phyloP scores from a whole-genome alignment of 495 filamentous ascomycete species.

The Cenococcum geophilum region DNA sequence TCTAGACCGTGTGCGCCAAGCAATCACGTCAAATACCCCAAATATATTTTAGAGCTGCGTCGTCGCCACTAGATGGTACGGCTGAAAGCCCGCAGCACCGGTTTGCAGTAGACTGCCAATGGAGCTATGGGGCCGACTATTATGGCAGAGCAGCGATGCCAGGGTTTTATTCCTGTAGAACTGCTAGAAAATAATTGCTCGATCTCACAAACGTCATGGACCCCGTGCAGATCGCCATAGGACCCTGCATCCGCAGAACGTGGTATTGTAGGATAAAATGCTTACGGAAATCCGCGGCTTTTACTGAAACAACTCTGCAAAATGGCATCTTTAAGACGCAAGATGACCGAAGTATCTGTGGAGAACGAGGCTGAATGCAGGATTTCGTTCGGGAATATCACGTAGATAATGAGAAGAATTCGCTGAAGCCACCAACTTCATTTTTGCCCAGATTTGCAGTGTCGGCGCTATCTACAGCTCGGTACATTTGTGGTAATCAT shows the following conservation, averaged over 20 bases:
- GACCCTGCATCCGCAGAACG: not conserved
- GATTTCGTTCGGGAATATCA: no score
- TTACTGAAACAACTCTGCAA: no score
- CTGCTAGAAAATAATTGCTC: not conserved
- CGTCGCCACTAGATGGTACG: no score
- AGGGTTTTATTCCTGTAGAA: not conserved
- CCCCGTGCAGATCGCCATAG: slow-evolving; percentile 9
- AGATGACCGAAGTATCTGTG: not conserved
- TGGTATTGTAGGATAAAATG: not conserved
- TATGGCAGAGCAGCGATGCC: no score
- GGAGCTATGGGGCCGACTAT: no score
- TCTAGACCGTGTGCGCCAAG: no score
- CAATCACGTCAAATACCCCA: no score
- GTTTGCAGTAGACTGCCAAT: no score
- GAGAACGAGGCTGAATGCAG: not conserved
- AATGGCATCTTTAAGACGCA: not conserved
- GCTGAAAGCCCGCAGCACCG: no score
- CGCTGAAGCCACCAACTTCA: not conserved
- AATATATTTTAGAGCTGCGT: no score
- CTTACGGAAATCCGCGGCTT: no score
- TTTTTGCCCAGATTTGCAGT: not conserved
- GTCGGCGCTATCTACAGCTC: not conserved
- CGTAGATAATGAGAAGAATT: not conserved
- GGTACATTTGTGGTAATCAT: not conserved
- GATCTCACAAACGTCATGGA: slow-evolving; percentile 1